Conservation (phyloP, 106 monocot genomes). For the Narthecium ossifragum region DNA sequence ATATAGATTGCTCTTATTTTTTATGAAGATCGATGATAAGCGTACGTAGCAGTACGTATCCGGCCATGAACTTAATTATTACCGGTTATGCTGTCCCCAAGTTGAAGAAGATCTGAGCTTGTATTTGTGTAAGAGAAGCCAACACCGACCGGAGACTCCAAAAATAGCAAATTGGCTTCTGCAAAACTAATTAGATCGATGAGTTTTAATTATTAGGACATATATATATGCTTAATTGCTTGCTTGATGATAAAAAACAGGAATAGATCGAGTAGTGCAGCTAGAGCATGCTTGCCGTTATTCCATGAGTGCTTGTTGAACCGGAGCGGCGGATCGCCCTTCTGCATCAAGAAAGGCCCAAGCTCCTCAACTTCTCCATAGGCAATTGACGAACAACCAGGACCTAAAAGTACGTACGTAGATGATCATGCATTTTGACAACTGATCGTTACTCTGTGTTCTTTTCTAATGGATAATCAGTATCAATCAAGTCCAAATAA, state of each 20-base stretch:
- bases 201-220: background rate
- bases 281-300: conserved; percentile 19
- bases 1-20: too few species aligned
- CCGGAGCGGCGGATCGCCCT: conserved; percentile 28
- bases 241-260: background rate
- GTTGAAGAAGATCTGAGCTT: conserved; percentile 40
- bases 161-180: conserved; percentile 52
- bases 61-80: background rate
- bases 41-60: background rate
- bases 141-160: conserved; percentile 76
- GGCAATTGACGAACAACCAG: conserved; percentile 51
- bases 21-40: too few species aligned
- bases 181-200: background rate
- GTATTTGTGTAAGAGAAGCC: conserved; percentile 81
- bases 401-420: too few species aligned
- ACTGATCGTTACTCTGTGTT: too few species aligned
- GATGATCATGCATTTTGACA: too few species aligned
- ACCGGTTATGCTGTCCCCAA: conserved; percentile 48
- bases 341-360: conserved; percentile 42
- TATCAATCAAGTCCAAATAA: too few species aligned
- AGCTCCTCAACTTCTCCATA: conserved; percentile 47
- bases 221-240: background rate
- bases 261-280: background rate
- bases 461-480: too few species aligned
- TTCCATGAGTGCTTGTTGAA: conserved; percentile 39